phyloP scores from a whole-genome alignment of 2,329 filamentous ascomycete species.

The Beauveria sp. region DNA sequence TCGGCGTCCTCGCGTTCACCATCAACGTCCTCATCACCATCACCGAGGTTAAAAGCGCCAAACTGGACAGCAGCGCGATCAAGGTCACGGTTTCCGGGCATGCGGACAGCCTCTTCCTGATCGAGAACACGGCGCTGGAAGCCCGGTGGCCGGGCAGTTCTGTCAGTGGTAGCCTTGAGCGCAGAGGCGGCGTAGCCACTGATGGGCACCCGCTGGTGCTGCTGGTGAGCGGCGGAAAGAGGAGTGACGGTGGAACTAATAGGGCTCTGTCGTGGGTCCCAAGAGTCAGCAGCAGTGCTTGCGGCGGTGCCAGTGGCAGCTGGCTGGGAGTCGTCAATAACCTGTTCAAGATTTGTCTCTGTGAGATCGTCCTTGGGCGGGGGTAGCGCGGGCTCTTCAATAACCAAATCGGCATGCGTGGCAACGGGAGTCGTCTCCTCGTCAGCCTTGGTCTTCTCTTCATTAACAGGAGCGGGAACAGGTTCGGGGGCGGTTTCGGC shows the following conservation, averaged over 20 bases:
- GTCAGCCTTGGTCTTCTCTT: conserved; percentile 23
- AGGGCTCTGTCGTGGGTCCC: conserved; percentile 59
- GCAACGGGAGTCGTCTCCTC: conserved; percentile 27
- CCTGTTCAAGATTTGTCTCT: conserved; percentile 83
- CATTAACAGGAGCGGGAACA: conserved; percentile 28
- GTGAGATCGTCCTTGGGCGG: conserved; percentile 79
- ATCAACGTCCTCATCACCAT: conserved; percentile 79
- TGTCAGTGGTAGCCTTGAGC: conserved; percentile 63
- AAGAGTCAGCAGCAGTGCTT: conserved; percentile 82
- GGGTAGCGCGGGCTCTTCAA: conserved; percentile 49
- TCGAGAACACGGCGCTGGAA: conserved; percentile 83
- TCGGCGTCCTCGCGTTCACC: conserved; percentile 92
- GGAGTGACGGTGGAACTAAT: conserved; percentile 58
- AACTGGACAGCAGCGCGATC: conserved; percentile 93
- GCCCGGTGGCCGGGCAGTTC: conserved; percentile 62
- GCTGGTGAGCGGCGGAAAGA: conserved; percentile 54
- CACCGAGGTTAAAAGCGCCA: conserved; percentile 86
- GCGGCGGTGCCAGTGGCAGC: conserved; percentile 74
- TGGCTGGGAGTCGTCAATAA: conserved; percentile 73
- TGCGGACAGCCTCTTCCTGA: conserved; percentile 95
- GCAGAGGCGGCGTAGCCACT: conserved; percentile 73
- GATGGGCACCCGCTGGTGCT: conserved; percentile 53
- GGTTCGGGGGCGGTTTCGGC: conserved; percentile 21
- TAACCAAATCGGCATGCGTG: conserved; percentile 29
- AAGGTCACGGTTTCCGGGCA: conserved; percentile 94